phyloP scores from a whole-genome alignment of 345 rosid genomes.

The Sisymbrium irio region DNA sequence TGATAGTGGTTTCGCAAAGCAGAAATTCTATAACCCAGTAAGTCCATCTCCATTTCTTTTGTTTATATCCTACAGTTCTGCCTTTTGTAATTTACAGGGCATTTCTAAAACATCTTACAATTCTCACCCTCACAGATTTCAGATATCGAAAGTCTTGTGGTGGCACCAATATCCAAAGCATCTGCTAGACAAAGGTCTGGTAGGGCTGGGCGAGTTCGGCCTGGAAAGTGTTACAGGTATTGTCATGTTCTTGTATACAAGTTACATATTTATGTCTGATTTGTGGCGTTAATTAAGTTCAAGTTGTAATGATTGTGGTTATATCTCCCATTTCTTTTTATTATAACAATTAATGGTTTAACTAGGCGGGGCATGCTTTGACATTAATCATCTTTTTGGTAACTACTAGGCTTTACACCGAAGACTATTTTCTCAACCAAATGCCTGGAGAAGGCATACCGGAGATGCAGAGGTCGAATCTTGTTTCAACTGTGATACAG shows the following conservation, averaged over 20 bases:
- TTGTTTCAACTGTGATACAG: constrained; percentile 89
- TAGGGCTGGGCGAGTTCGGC: constrained; percentile 94
- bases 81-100: neutral
- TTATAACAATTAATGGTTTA: neutral
- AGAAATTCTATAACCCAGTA: constrained; percentile 94
- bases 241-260: neutral
- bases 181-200: constrained; percentile 98
- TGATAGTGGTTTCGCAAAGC: constrained; percentile 97
- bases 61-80: neutral
- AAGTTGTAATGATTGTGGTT: neutral
- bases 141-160: constrained; percentile 88
- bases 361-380: neutral
- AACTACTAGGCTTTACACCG: constrained; percentile 73
- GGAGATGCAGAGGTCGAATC: constrained; percentile 93
- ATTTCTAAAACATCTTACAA: constrained; percentile 5
- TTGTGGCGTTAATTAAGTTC: neutral
- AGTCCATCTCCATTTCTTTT: constrained; percentile 17
- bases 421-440: constrained; percentile 73
- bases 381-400: constrained; percentile 8
- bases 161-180: constrained; percentile 95
- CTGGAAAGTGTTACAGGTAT: constrained; percentile 97
- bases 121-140: constrained; percentile 53
- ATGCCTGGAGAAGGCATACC: constrained; percentile 89
- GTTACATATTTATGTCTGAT: neutral
- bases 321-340: neutral